Percentiles rank a stretch among this genome's conserved stretches.
These are phyloP conservation scores for Melampsora americana DNA, from an alignment of 1,284 basidiomycete genomes.

Conservation along the genomic window DNA sequence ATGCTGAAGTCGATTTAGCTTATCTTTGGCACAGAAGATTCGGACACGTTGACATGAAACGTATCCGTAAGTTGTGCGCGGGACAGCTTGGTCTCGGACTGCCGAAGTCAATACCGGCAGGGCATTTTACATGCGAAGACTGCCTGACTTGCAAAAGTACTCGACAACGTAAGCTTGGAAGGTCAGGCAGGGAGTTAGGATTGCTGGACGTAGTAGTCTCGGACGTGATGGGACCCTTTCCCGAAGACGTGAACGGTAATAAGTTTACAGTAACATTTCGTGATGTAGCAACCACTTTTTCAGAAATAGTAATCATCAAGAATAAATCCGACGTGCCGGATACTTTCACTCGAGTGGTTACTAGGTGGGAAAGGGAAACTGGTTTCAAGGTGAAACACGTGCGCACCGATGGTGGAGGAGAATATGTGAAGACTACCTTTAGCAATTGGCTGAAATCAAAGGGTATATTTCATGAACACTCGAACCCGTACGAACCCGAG, in stretches of 20 bases:
- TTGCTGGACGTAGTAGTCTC: conserved; percentile 10
- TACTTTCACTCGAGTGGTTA: conserved; percentile 6
- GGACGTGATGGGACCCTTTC: too few relatives aligned
- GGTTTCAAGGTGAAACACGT: too few relatives aligned
- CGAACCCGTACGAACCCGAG: too few relatives aligned
- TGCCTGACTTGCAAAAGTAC: too few relatives aligned
- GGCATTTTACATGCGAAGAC: conserved; percentile 11
- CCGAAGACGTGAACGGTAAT: too few relatives aligned
- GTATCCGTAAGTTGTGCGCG: neutral
- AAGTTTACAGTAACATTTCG: conserved; percentile 5
- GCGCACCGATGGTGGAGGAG: conserved; percentile 14
- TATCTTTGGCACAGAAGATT: neutral
- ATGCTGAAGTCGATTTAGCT: too few relatives aligned
- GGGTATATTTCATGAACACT: conserved; percentile 20
- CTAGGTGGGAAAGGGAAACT: conserved; percentile 2
- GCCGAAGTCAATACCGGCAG: neutral
- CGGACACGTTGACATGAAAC: conserved; percentile 5
- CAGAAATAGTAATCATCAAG: conserved; percentile 4
- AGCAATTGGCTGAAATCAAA: conserved; percentile 1
- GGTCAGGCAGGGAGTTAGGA: neutral
- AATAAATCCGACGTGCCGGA: conserved; percentile 9
- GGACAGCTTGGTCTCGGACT: neutral
- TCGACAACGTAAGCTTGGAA: conserved; percentile 1
- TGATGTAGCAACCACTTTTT: conserved; percentile 10
- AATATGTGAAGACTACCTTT: conserved; percentile 18